Base-by-base conservation (phyloP, 139 green algal species). In the Auxenochlorella pyrenoidosa region DNA sequence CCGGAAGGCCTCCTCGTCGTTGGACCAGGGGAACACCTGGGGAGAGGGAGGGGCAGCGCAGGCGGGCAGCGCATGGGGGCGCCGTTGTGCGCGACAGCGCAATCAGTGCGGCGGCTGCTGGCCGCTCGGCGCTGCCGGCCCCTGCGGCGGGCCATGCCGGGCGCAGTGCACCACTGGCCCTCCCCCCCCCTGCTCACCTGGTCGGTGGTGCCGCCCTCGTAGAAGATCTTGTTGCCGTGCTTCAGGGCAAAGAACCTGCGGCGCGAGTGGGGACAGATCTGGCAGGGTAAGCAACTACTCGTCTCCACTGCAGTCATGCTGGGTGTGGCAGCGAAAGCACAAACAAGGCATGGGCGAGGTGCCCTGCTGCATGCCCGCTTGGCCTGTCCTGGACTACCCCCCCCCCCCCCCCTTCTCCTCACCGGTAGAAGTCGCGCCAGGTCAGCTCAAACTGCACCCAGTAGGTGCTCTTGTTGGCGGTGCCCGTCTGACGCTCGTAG, bases 361-460 rank as follows among this genome's bases (percentile, higher is more conserved):
- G 43, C 36, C 12, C 30, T 5, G 68, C 26, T 78, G 28, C 75
- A 41, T n/a, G 6, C 41, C 43, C 75, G 0, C 8, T 34, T 44
- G 15, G 34, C 34, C 2, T 28, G 32, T 10, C 43, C 18, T n/a
- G 30, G 0, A 10, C 28, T 5, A 40, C 19, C 75, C 26, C 18
- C 8, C 32, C 30, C 43, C 30, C 0, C 10, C 5, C 30, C 30
- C 36, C 70, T 30, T 26, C n/a, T 5, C 2, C 87, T 13, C 58
- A 95, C 89, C 90, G 90, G 92, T 97, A 99, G 89, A 95, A 99
- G 90, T 99, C 97, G 18, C 97, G 86, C 96, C 96, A 99, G 0
- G 96, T 95, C 16, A 99, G 92, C 92, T 99, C 97, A 90, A 99
- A 99, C 24, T 94, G 85, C 13, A 94, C 90, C 97, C 97, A 99